Conservation (phyloP, 306 rosid species). For the Fragaria nilgerrensis region DNA sequence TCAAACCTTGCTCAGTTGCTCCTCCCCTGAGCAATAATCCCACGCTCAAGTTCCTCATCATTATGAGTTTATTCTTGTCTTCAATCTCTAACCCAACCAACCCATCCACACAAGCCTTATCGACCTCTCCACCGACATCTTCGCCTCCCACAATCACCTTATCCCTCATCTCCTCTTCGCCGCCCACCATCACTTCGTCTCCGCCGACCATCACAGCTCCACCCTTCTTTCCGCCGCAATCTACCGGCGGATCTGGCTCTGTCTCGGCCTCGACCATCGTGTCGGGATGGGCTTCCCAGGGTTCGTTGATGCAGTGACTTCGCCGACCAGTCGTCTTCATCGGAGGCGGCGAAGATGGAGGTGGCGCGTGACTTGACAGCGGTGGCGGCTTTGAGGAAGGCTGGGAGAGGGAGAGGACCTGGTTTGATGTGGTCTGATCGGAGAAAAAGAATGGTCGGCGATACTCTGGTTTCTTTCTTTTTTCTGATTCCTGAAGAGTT, state of each 20-base stretch:
- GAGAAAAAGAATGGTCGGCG: no score
- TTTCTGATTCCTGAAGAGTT: no score
- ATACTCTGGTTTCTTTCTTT: no score
- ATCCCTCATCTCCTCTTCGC: slow-evolving; percentile 22
- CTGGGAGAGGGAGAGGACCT: slow-evolving; percentile 11
- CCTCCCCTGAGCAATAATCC: no score
- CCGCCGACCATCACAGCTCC: slow-evolving; percentile 17
- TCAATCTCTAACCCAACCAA: slow-evolving; percentile 49
- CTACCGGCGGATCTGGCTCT: slow-evolving; percentile 29
- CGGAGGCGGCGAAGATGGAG: slow-evolving; percentile 34
- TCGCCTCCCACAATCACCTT: slow-evolving; percentile 43
- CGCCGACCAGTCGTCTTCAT: slow-evolving; percentile 36
- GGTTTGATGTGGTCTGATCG: no score
- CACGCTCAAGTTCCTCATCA: no score
- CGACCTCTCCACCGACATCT: slow-evolving; percentile 35
- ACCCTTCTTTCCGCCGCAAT: slow-evolving; percentile 43
- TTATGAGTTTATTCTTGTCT: slow-evolving; percentile 20
- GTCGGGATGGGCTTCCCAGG: slow-evolving; percentile 38
- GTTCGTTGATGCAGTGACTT: slow-evolving; percentile 40
- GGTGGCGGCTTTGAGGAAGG: slow-evolving; percentile 69
- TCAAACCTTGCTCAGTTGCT: no score
- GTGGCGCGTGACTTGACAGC: slow-evolving; percentile 56
- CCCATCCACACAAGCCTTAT: slow-evolving; percentile 58
- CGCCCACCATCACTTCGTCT: no score
- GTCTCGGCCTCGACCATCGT: slow-evolving; percentile 28